Evolutionary conservation across 176 grass and related monocot species (phyloP), one percentile per base, ranked within the genome.

Genomic region (Saccharum spontaneum): DNA sequence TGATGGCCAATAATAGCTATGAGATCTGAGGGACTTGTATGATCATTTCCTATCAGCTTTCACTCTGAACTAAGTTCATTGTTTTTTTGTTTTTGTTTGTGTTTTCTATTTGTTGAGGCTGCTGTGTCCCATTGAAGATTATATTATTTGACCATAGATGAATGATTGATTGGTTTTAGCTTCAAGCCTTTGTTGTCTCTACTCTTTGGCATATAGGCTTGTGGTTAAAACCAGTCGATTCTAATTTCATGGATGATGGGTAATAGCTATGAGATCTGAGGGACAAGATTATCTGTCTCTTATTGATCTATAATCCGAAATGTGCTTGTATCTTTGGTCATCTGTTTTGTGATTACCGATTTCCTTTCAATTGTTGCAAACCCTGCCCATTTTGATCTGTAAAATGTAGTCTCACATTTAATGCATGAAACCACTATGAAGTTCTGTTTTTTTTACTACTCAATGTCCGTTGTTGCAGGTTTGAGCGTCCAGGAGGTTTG

Each of bases 1-100:
- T 89, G 92, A 91, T 94, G 86, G 86, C 85, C 61, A 65, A 62
- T 80, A 80, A 89, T 91, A 94, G 92, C 92, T 94, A 94, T 94
- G 92, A 94, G 92, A 94, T 94, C 92, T 7, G 92, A 91, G 92
- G 92, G 89, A 38, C 79, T 12, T 83, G 7, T 59, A 20, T 71
- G 22, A 30, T 23, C 10, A 3, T 4, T 2, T 50, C 14, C 23
- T 2, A 22, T 44, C 7, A 17, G 10, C 73, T 57, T 61, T 10
- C 43, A 52, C 3, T 17, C 3, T 92, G 62, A 45, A 37, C 12
- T 15, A 15, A 15, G 18, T 52, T 28, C 3, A 10, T 79, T 85
- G 4, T 28, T 1, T 34, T 22, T 61, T 40, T 4, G 3, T 70
- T 10, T 82, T 15, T 2, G 18, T 0, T 16, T 36, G 14, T 54